Evolutionary conservation across 73 alveolate genomes (phyloP).

Genomic region (Paramecium sonneborni): DNA sequence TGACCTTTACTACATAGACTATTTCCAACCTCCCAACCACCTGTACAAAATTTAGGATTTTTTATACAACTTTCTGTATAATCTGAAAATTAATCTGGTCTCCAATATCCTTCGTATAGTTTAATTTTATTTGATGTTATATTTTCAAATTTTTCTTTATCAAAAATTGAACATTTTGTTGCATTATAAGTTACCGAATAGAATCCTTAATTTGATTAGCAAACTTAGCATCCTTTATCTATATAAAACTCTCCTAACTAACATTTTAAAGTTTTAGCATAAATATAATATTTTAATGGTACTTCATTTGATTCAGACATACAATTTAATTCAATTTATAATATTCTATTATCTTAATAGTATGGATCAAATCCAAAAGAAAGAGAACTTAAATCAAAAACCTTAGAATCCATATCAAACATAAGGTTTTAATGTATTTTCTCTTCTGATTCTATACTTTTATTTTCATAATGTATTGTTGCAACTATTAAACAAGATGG

Average conservation of each 20-base stretch:
- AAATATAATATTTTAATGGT: background rate
- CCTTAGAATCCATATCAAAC: background rate
- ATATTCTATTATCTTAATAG: background rate
- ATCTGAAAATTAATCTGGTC: background rate
- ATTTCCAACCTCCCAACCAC: conserved; percentile 30
- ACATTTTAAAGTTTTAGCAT: background rate
- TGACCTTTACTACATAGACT: background rate
- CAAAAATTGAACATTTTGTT: background rate
- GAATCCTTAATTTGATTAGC: background rate
- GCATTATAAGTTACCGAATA: background rate
- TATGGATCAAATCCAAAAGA: background rate
- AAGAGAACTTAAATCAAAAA: background rate
- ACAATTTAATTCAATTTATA: background rate
- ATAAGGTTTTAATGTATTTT: background rate
- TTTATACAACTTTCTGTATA: background rate
- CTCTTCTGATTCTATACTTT: background rate
- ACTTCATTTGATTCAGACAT: background rate
- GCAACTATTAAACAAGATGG: background rate
- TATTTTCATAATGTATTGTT: background rate
- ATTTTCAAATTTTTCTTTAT: background rate
- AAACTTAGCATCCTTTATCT: background rate
- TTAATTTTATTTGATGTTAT: background rate
- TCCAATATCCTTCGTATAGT: background rate
- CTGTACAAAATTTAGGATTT: background rate
- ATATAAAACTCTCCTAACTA: background rate